Evolutionary conservation across 2,329 filamentous ascomycete species (phyloP).

Genomic region (Ophiosphaerella narmari): DNA sequence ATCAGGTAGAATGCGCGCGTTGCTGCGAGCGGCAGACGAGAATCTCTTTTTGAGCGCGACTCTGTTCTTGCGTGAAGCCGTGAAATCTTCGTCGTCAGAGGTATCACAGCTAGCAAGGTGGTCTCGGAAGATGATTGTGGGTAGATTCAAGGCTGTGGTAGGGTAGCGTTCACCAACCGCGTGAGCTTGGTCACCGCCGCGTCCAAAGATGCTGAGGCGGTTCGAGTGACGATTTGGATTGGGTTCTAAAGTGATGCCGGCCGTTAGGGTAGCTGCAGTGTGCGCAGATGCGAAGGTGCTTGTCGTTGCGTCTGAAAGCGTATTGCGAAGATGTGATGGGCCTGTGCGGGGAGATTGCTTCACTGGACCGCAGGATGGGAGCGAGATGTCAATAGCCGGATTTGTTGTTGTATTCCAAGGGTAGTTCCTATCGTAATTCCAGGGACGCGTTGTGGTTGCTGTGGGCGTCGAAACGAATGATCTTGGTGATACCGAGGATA

Average conservation of each 20-base stretch:
- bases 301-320: constrained; percentile 30
- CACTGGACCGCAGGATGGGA: constrained; percentile 40
- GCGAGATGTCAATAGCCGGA: constrained; percentile 47
- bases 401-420: constrained; percentile 49
- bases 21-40: constrained; percentile 23
- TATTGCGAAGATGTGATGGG: constrained; percentile 37
- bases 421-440: constrained; percentile 55
- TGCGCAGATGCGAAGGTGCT: constrained; percentile 23
- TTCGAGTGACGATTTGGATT: constrained; percentile 20
- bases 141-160: constrained; percentile 52
- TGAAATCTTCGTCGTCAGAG: constrained; percentile 35
- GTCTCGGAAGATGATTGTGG: constrained; percentile 36
- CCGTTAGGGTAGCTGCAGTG: constrained; percentile 19
- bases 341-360: constrained; percentile 35
- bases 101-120: constrained; percentile 29
- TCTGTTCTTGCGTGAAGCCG: constrained; percentile 24
- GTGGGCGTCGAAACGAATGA: constrained; percentile 32
- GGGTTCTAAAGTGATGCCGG: constrained; percentile 13
- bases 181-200: constrained; percentile 34
- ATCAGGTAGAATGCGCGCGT: constrained; percentile 13
- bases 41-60: constrained; percentile 30
- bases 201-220: constrained; percentile 28
- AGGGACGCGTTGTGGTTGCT: constrained; percentile 48
- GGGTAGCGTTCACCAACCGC: constrained; percentile 56
- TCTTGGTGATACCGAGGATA: constrained; percentile 32